A percentile compares a stretch with the other conserved stretches of the same genome.
phyloP scores from a whole-genome alignment of 2,329 filamentous ascomycete genomes.

The Botryosphaeria dothidea region DNA sequence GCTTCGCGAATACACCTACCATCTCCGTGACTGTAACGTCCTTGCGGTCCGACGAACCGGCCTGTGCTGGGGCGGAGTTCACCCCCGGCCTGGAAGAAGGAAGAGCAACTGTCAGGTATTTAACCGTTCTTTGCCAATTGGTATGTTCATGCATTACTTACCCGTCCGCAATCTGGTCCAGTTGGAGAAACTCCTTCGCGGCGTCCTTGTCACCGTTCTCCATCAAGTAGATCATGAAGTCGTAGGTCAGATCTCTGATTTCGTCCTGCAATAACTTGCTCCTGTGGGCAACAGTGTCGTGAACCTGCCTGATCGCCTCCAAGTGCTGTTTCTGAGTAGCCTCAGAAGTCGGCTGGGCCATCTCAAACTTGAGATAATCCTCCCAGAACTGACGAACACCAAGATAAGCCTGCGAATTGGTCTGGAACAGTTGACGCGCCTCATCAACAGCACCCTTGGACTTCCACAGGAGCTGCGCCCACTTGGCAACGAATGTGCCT shows the following conservation, averaged over 20 bases:
- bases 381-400: slow-evolving; percentile 90
- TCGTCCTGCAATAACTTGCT: slow-evolving; percentile 67
- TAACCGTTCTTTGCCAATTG: slow-evolving; percentile 59
- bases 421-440: slow-evolving; percentile 78
- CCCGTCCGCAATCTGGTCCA: slow-evolving; percentile 88
- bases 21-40: neutral
- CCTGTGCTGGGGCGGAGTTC: no score
- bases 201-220: slow-evolving; percentile 79
- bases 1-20: slow-evolving; percentile 9
- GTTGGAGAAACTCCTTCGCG: slow-evolving; percentile 79
- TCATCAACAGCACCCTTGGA: slow-evolving; percentile 78
- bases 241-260: slow-evolving; percentile 73
- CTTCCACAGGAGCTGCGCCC: slow-evolving; percentile 86
- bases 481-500: slow-evolving; percentile 83
- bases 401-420: slow-evolving; percentile 79
- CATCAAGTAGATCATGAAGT: slow-evolving; percentile 82
- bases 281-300: slow-evolving; percentile 72
- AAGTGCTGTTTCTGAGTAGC: slow-evolving; percentile 66
- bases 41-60: neutral
- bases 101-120: neutral
- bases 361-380: slow-evolving; percentile 84
- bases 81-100: neutral
- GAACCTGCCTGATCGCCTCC: slow-evolving; percentile 76
- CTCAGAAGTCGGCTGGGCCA: slow-evolving; percentile 72
- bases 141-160: slow-evolving; percentile 56